phyloP scores from a whole-genome alignment of 73 alveolate genomes.

The Blepharisma stoltei region DNA sequence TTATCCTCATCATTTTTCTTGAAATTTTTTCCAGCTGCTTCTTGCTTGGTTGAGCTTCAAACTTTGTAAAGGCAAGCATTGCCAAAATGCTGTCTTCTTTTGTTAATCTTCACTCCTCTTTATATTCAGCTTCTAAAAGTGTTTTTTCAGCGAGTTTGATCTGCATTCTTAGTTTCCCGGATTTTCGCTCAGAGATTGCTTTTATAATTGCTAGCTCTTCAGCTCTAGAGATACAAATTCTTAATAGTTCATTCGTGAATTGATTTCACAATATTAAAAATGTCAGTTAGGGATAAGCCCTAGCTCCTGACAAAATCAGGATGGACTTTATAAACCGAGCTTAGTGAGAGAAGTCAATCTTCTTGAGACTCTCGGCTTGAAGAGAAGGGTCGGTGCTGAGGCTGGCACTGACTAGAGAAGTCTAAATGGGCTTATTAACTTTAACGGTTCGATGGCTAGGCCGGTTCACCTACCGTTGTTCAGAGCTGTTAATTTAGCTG shows the following conservation, averaged over 20 bases:
- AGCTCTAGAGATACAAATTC: not conserved
- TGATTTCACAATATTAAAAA: too few relatives aligned
- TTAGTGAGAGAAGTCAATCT: too few relatives aligned
- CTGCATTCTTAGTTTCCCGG: constrained; percentile 29
- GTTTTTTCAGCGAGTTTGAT: constrained; percentile 21
- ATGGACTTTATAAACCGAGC: too few relatives aligned
- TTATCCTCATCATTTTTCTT: constrained; percentile 17
- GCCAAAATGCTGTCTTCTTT: not conserved
- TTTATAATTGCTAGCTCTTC: constrained; percentile 8
- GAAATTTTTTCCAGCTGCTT: constrained; percentile 10
- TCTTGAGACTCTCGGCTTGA: too few relatives aligned
- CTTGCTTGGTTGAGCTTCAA: constrained; percentile 4
- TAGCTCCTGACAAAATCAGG: too few relatives aligned
- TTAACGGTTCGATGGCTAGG: too few relatives aligned
- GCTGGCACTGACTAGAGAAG: too few relatives aligned
- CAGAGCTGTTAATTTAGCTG: too few relatives aligned
- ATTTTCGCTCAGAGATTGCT: constrained; percentile 30
- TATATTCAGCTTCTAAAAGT: constrained; percentile 14
- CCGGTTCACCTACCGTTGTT: too few relatives aligned
- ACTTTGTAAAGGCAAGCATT: not conserved
- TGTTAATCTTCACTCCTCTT: not conserved
- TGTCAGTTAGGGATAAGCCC: too few relatives aligned
- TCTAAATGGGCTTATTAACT: too few relatives aligned
- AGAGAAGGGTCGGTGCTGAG: too few relatives aligned
- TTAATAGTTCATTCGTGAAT: constrained; percentile 1